phyloP scores from a whole-genome alignment of 768 basidiomycete species.

The Cantharellus anzutake region DNA sequence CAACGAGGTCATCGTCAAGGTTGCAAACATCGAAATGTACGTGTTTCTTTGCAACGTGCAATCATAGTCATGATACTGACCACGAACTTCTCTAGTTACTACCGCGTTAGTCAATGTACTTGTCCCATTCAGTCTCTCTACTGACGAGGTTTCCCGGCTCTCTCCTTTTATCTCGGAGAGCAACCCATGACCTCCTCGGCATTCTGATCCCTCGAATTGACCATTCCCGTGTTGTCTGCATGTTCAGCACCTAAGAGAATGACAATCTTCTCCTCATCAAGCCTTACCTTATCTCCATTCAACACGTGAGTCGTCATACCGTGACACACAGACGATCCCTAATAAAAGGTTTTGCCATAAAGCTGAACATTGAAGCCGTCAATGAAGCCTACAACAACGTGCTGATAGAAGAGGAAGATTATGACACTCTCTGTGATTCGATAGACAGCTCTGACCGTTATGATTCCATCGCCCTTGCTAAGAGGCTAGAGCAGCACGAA shows the following conservation, averaged over 20 bases:
- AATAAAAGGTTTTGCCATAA: not conserved
- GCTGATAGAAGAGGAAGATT: constrained; percentile 98
- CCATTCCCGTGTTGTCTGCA: constrained; percentile 85
- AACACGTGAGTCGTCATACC: constrained; percentile 39
- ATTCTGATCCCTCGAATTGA: constrained; percentile 90
- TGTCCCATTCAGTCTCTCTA: constrained; percentile 78
- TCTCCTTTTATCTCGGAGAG: constrained; percentile 86
- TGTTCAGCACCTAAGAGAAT: constrained; percentile 51
- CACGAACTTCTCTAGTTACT: constrained; percentile 38
- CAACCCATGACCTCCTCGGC: constrained; percentile 88
- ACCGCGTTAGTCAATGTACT: constrained; percentile 87
- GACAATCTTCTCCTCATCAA: constrained; percentile 92
- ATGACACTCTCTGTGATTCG: constrained; percentile 91
- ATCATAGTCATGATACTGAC: not conserved
- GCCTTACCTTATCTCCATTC: constrained; percentile 91
- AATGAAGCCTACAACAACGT: constrained; percentile 97
- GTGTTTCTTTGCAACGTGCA: constrained; percentile 10
- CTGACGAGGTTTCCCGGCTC: constrained; percentile 20
- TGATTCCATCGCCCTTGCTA: constrained; percentile 74
- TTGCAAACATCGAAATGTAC: constrained; percentile 93
- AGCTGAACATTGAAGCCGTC: constrained; percentile 92
- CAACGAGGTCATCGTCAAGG: constrained; percentile 94
- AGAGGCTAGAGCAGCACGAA: constrained; percentile 72
- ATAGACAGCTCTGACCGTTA: constrained; percentile 99
- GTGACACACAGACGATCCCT: not conserved